Evolutionary conservation across 1,139 yeast species (phyloP).

Genomic region (Pichia sp.): DNA sequence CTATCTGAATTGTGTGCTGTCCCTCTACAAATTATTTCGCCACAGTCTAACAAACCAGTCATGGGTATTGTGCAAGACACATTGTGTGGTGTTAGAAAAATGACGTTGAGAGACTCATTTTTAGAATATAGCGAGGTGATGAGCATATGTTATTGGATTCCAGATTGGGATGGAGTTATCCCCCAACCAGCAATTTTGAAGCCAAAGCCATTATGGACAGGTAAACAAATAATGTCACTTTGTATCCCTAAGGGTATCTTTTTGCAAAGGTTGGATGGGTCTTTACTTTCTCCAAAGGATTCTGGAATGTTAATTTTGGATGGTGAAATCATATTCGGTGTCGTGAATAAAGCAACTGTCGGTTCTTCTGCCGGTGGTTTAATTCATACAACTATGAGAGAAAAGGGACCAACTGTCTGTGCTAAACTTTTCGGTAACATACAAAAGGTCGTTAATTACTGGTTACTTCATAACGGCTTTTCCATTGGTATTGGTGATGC

Average conservation of each 20-base stretch:
- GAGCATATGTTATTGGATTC: conserved; percentile 97
- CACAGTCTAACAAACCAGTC: conserved; percentile 97
- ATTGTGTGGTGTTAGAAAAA: conserved; percentile 91
- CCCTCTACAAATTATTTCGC: conserved; percentile 94
- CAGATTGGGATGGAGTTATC: conserved; percentile 97
- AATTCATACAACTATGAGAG: conserved; percentile 95
- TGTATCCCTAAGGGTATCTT: conserved; percentile 96
- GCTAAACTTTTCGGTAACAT: conserved; percentile 88
- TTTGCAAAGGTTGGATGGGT: conserved; percentile 87
- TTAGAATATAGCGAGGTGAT: conserved; percentile 90
- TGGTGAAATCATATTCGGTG: conserved; percentile 95
- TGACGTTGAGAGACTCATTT: conserved; percentile 87
- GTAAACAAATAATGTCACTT: conserved; percentile 88
- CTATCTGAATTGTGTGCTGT: conserved; percentile 93
- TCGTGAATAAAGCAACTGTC: conserved; percentile 94
- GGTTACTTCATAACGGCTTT: conserved; percentile 95
- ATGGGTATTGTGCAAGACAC: conserved; percentile 99
- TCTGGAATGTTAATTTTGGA: conserved; percentile 88
- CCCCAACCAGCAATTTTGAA: conserved; percentile 95
- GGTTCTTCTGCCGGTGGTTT: conserved; percentile 99
- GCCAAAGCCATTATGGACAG: conserved; percentile 97
- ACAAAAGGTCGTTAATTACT: conserved; percentile 92
- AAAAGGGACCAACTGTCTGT: conserved; percentile 89
- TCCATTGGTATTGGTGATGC: conserved; percentile 99
- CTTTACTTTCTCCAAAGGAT: conserved; percentile 80